Conservation (phyloP, 1,139 yeast species). For the Meyerozyma guilliermondii region DNA sequence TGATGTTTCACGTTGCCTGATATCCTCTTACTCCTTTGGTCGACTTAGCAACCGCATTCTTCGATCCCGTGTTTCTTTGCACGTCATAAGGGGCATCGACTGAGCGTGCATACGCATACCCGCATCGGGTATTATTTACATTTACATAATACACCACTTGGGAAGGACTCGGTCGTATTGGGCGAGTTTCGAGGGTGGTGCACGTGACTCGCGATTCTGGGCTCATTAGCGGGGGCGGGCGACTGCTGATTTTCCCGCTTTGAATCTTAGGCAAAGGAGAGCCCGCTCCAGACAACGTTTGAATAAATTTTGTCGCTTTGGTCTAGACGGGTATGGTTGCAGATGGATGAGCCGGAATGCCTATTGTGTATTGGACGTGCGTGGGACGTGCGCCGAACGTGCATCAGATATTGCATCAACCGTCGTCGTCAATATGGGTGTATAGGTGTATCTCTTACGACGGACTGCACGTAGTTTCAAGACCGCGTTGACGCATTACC, state of each 20-base stretch:
- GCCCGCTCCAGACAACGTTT: too few relatives aligned
- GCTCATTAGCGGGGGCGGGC: not conserved
- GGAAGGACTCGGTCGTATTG: not conserved
- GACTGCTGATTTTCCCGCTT: too few relatives aligned
- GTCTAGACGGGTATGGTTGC: too few relatives aligned
- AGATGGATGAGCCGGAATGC: too few relatives aligned
- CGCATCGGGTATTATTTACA: conserved; percentile 1
- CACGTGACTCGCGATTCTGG: not conserved
- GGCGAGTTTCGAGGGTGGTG: not conserved
- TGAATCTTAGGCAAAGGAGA: too few relatives aligned
- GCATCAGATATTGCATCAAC: not conserved
- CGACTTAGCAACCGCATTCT: not conserved
- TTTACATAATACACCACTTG: not conserved
- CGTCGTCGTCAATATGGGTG: not conserved
- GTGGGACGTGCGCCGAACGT: not conserved
- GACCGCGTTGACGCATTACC: not conserved
- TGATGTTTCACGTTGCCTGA: not conserved
- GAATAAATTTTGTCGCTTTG: too few relatives aligned
- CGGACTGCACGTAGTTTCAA: too few relatives aligned
- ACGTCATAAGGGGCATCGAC: not conserved
- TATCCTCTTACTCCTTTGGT: not conserved
- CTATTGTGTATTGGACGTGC: too few relatives aligned
- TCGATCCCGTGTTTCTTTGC: not conserved
- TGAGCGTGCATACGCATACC: not conserved
- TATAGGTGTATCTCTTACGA: not conserved